Evolutionary conservation across 2,329 filamentous ascomycete genomes (phyloP), one percentile per base, ranked within the genome.

Genomic region (Fusarium nurragi): DNA sequence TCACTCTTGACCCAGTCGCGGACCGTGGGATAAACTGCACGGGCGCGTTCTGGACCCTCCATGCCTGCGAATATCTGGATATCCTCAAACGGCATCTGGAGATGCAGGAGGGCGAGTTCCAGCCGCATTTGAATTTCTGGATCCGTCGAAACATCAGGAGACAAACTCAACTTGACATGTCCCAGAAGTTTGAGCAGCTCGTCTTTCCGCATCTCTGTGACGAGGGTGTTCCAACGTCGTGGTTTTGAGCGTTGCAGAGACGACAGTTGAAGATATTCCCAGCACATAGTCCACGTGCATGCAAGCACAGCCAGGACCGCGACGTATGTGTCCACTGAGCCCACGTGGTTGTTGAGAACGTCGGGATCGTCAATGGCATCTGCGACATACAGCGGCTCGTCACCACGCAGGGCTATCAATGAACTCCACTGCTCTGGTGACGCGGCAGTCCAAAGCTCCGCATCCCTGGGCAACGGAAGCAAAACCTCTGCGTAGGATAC

Each of bases 51-150:
- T 12, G 76, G 73, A 6, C 78, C 78, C 19, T 79, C 75, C 43
- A 79, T 79, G 5, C 79, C 79, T 1, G 79, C 78, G 21, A 80
- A 79, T 2, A 78, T 71, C 12, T 81, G 78, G 0, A 81, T 71
- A 6, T 79, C 76, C 25, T 80, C 79, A 1, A 81, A 73, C 0
- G 79, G 79, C 53, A 78, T 76, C 28, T 80, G 71, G 1, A 81
- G 68, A 8, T 78, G 75, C 32, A 80, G 70, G 0, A 74, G 70
- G 5, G 74, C 69, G 3, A 75, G 67, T 38, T 80, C 75, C 1
- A 76, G 69, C 0, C 76, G 55, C 28, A 81, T 69, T 3, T 66
- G 63, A 1, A 76, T 71, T 34, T 78, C 73, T 0, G 49, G 46
- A 3, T 62, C 48, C 6, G 52, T 18, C 0, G 26, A 19, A 3